phyloP scores from a whole-genome alignment of 78 protist species.

The Guillardia theta region DNA sequence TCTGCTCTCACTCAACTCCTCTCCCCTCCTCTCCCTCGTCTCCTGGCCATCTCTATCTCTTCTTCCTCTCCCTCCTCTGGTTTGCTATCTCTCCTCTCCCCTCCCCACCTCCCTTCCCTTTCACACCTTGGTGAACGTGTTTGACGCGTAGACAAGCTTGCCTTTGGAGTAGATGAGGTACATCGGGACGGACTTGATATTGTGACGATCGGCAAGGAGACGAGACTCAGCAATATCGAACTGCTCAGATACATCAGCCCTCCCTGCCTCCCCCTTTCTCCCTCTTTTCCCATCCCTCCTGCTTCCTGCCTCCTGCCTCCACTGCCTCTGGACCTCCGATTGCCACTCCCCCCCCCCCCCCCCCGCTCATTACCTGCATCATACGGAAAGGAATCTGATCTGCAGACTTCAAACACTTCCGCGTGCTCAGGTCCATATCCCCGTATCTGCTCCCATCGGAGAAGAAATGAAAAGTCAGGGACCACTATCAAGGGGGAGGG shows the following conservation, averaged over 20 bases:
- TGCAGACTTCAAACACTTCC: neutral
- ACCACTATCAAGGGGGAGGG: no score
- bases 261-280: no score
- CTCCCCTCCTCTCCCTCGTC: neutral
- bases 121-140: neutral
- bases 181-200: neutral
- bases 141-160: neutral
- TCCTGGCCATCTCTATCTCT: neutral
- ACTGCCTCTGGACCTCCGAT: no score
- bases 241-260: no score
- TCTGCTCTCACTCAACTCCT: no score
- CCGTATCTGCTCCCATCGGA: neutral
- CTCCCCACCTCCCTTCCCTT: neutral
- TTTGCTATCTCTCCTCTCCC: neutral
- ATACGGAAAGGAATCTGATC: neutral
- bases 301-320: no score
- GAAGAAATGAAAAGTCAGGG: no score
- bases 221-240: neutral
- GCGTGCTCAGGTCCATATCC: neutral
- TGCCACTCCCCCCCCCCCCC: no score
- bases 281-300: no score
- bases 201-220: neutral
- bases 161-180: neutral
- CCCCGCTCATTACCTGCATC: no score
- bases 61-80: neutral